Percentiles rank a stretch among this genome's conserved stretches.
phyloP scores from a whole-genome alignment of 2,329 filamentous ascomycete species.

The Diaporthe velutina region DNA sequence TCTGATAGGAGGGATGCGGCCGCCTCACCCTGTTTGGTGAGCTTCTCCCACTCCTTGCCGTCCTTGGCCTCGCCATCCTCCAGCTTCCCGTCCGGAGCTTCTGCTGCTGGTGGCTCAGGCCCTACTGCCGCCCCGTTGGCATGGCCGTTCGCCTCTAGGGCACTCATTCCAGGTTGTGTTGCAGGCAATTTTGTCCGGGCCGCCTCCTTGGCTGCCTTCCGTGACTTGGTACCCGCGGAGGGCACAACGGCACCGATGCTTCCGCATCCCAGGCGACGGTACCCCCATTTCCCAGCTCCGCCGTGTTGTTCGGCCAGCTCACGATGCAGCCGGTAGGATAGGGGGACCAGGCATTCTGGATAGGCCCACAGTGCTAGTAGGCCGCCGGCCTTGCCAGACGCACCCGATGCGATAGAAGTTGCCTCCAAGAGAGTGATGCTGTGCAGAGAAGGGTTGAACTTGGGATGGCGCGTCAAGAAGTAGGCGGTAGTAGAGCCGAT shows the following conservation, averaged over 20 bases:
- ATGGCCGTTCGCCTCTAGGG: constrained; percentile 23
- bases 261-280: constrained; percentile 83
- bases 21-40: constrained; percentile 69
- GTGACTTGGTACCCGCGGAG: constrained; percentile 50
- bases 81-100: neutral
- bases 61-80: constrained; percentile 41
- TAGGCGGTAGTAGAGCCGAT: constrained; percentile 94
- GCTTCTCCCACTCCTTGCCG: constrained; percentile 69
- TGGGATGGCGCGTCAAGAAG: constrained; percentile 87
- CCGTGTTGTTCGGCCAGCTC: constrained; percentile 87
- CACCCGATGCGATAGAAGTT: constrained; percentile 85
- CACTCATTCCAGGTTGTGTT: constrained; percentile 28
- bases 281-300: constrained; percentile 87
- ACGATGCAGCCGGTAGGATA: constrained; percentile 87
- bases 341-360: constrained; percentile 83
- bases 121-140: constrained; percentile 14
- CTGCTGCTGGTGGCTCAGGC: neutral
- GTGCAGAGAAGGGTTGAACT: constrained; percentile 80
- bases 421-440: constrained; percentile 91
- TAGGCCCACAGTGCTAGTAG: constrained; percentile 94
- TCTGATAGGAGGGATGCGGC: constrained; percentile 63
- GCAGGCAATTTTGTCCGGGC: constrained; percentile 38
- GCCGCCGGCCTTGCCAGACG: constrained; percentile 94
- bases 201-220: constrained; percentile 49
- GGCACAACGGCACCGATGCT: constrained; percentile 57